Base-by-base conservation (phyloP, 495 filamentous ascomycete species). In the Neurospora sp. region DNA sequence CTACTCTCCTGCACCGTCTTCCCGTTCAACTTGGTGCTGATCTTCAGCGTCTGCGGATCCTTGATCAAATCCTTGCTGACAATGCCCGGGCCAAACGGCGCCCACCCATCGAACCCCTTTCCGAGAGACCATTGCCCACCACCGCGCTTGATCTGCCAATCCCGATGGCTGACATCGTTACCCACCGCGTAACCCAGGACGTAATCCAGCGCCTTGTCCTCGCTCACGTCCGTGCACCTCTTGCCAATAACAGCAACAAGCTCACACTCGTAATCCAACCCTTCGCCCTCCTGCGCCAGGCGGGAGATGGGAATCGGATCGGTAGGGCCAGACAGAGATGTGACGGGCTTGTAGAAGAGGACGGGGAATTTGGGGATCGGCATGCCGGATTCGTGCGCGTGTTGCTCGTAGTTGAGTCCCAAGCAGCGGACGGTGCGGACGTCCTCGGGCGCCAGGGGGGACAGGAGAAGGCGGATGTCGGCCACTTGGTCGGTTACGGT, bases 91-190 rank as follows among this genome's bases (percentile, higher is more conserved):
- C 93, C 93, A 75, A 88, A 91, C 0, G 93, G 93, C n/a, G 92
- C 93, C 93, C 92, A 96, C 61, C 91, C 91, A 82, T 97, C 93
- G 76, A 94, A 96, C 3, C 92, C 90, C 80, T 97, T 97, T 1
- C 93, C 93, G 4, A 94, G 75, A 0, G 84, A 85, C 93, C 93
- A 96, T 81, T 96, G 93, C 0, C 92, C 89, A 16, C 93, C 91
- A 22, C 92, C 93, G 41, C 87, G 87, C 77, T 90, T 88, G 71
- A 96, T 80, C 80, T 97, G 93, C 91, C 92, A 94, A 71, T 93
- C 91, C 35, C 93, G 89, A 79, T 95, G 93, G 14, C 90, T 93
- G 39, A 97, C 85, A 80, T 96, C 93, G 77, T 97, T 92, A 53
- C 93, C 93, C 70, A 93, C 88, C 6, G 90, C 85, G 78, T 95